Base-by-base conservation (phyloP, 2,329 filamentous ascomycete species). In the Trichoderma semiorbis region DNA sequence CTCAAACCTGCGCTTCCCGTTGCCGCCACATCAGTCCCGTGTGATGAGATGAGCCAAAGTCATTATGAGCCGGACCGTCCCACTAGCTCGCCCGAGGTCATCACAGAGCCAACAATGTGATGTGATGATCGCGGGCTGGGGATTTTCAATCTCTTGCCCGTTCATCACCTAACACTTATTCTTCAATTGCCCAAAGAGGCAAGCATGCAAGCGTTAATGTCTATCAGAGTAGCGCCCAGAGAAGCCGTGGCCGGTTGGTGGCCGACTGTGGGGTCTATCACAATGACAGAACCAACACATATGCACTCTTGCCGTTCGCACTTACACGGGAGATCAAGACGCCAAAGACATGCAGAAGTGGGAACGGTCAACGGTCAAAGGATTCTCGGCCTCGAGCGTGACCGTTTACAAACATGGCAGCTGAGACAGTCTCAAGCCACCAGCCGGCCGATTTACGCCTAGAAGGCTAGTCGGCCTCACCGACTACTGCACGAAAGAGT, bases 11-110 rank as follows among this genome's bases (percentile, higher is more conserved):
- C 43, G 26, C 47, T 47, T 53, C 43, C 28, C 36, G 39, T 63
- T 39, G 28, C n/a, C 62, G 26, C 63, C 57, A 63, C 65, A 36
- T 68, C 61, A 12, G 57, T 63, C 66, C 47, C 47, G 53, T 43
- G 55, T 66, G 57, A 63, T 43, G 57, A 69, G 21, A 53, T 53
- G 21, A 24, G 47, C 47, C 47, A 53, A 53, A 14, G 34, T 57
- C 21, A 53, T 67, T 34, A 55, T 67, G 70, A 75, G 70, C 76
- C 77, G 76, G 78, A 74, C 78, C 77, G 77, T 78, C 70, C 78
- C 78, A 77, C 72, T 76, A 75, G 75, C 71, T 74, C 71, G 68
- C 62, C 76, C 72, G 70, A 65, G 18, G 57, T 32, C 67, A 64
- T 61, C 63, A 70, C 66, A 43, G 69, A 71, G 73, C 36, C 36